Conservation (phyloP, 495 filamentous ascomycete genomes). For the Daldinia bambusicola region DNA sequence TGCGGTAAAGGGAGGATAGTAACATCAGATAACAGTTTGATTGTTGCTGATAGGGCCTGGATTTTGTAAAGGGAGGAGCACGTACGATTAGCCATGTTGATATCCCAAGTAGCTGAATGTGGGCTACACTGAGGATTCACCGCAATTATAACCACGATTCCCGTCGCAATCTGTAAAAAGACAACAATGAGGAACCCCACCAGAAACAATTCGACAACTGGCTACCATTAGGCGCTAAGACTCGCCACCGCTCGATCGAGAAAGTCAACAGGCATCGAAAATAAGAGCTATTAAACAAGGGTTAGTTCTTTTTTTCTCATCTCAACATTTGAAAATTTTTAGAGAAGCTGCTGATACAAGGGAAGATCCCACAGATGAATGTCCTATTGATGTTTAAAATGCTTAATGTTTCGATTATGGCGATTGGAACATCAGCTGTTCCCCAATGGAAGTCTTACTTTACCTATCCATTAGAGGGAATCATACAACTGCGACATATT, state of each 20-base stretch:
- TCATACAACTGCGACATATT: no score
- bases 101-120: neutral
- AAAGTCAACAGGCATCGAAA: neutral
- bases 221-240: neutral
- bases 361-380: neutral
- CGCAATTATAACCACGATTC: neutral
- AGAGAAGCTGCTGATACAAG: neutral
- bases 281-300: neutral
- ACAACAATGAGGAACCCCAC: neutral
- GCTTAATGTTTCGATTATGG: neutral
- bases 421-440: neutral
- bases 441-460: neutral
- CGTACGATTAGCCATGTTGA: neutral
- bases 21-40: neutral
- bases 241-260: neutral
- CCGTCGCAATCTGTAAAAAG: neutral
- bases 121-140: neutral
- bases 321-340: neutral
- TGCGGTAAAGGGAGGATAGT: neutral
- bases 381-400: constrained; percentile 8
- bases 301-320: neutral
- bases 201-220: neutral
- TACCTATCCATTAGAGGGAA: neutral
- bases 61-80: neutral
- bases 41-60: neutral